Evolutionary conservation across 257 asterid genomes (phyloP).

Genomic region (Plantago elongata): DNA sequence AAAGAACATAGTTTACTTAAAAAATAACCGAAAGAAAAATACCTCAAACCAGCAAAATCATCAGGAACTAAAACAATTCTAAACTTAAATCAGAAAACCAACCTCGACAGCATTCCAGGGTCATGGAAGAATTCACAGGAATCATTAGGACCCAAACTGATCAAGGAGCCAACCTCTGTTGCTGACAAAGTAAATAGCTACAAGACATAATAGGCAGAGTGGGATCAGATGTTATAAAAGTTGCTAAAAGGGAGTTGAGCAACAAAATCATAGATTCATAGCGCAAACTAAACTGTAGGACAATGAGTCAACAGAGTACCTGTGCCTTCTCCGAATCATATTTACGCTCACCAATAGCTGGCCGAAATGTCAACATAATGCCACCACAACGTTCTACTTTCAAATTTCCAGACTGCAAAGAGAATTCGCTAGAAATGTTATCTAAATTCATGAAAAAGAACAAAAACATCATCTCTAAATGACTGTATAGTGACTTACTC

Average conservation of each 20-base stretch:
- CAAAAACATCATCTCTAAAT: background rate
- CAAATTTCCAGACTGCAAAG: slow-evolving; percentile 57
- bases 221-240: slow-evolving; percentile 7
- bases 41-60: background rate
- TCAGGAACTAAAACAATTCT: background rate
- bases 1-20: slow-evolving; percentile 20
- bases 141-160: slow-evolving; percentile 63
- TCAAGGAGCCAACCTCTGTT: slow-evolving; percentile 85
- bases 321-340: slow-evolving; percentile 86
- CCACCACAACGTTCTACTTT: slow-evolving; percentile 65
- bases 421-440: background rate
- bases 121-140: slow-evolving; percentile 93
- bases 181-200: slow-evolving; percentile 85
- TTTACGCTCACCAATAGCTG: slow-evolving; percentile 85
- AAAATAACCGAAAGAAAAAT: slow-evolving; percentile 7
- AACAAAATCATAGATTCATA: slow-evolving; percentile 2
- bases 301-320: slow-evolving; percentile 32
- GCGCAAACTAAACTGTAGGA: background rate
- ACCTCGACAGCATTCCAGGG: slow-evolving; percentile 88
- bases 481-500: slow-evolving; percentile 27
- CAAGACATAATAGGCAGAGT: slow-evolving; percentile 20
- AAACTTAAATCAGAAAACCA: slow-evolving; percentile 17
- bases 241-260: background rate
- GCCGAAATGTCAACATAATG: slow-evolving; percentile 72
- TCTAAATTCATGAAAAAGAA: no score